A percentile compares a stretch with the other conserved stretches of the same genome.
Evolutionary conservation across 805 yeast species (phyloP).

Genomic region (Schizosaccharomyces lindneri): DNA sequence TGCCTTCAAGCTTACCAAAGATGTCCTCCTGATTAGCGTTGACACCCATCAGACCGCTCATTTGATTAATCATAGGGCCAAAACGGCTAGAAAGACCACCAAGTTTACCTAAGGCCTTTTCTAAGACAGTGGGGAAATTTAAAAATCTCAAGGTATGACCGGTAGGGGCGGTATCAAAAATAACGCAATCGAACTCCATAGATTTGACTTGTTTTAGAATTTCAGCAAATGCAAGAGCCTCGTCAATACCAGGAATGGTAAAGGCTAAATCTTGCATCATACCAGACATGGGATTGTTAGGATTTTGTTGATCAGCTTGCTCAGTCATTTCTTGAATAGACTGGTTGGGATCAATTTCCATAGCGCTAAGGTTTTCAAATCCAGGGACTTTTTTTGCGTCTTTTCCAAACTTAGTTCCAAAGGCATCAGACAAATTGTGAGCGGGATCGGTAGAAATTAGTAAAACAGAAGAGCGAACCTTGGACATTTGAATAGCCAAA

Average conservation of each 20-base stretch:
- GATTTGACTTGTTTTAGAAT: constrained; percentile 86
- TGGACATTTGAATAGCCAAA: constrained; percentile 77
- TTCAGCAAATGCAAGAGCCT: constrained; percentile 92
- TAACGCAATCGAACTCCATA: constrained; percentile 56
- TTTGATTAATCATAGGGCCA: constrained; percentile 66
- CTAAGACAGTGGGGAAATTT: constrained; percentile 80
- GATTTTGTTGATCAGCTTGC: constrained; percentile 10
- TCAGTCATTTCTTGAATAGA: constrained; percentile 74
- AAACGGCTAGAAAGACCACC: constrained; percentile 63
- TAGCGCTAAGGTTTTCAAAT: constrained; percentile 65
- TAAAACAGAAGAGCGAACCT: constrained; percentile 58
- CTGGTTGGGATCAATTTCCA: constrained; percentile 95
- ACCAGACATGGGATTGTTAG: constrained; percentile 20
- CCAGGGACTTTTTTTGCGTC: constrained; percentile 91
- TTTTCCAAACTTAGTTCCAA: constrained; percentile 92
- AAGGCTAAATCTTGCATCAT: constrained; percentile 81
- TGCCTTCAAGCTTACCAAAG: constrained; percentile 51
- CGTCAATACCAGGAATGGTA: constrained; percentile 94
- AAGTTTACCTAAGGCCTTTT: constrained; percentile 64
- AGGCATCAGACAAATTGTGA: constrained; percentile 89
- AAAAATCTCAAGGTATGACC: constrained; percentile 91
- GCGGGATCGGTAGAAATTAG: constrained; percentile 96
- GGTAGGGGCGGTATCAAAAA: constrained; percentile 98
- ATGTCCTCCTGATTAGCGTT: constrained; percentile 48
- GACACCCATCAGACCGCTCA: constrained; percentile 5